These are phyloP conservation scores for Vaccinium myrtillus DNA, from an alignment of 148 eudicot species.

Conservation along the genomic window DNA sequence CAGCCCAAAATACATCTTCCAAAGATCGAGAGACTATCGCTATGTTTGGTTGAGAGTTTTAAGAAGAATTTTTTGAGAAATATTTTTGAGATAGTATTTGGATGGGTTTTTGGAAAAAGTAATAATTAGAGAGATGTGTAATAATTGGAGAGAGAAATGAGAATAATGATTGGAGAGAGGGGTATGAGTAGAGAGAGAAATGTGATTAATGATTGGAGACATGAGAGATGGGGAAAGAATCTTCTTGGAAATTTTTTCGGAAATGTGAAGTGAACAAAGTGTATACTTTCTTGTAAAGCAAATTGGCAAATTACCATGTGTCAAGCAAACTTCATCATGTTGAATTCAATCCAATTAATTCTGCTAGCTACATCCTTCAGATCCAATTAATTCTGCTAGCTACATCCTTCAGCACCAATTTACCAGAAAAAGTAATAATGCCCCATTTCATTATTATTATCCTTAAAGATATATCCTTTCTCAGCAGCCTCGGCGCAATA, in stretches of 20 bases:
- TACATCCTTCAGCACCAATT: not conserved
- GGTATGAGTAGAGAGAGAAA: too few species aligned
- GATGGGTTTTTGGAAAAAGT: too few species aligned
- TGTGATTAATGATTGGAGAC: too few species aligned
- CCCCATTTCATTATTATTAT: not conserved
- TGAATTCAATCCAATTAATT: not conserved
- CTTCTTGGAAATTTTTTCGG: too few species aligned
- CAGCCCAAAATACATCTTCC: conserved; percentile 13
- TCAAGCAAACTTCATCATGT: not conserved
- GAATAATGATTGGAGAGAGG: too few species aligned
- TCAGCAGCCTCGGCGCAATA: not conserved
- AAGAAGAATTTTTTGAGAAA: too few species aligned
- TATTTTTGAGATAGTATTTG: too few species aligned
- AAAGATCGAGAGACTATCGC: not conserved
- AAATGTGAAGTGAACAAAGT: too few species aligned
- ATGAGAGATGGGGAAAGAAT: too few species aligned
- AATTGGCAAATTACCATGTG: conserved; percentile 1
- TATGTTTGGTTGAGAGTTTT: too few species aligned
- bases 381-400: not conserved
- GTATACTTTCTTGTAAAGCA: not conserved
- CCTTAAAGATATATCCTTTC: not conserved
- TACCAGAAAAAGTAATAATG: not conserved
- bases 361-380: not conserved
- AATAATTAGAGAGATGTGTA: too few species aligned
- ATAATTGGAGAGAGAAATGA: too few species aligned